A percentile compares a stretch with the other conserved stretches of the same genome.
These are phyloP conservation scores for Lepiota brunneoincarnata DNA, from an alignment of 768 basidiomycete species.

Conservation along the genomic window DNA sequence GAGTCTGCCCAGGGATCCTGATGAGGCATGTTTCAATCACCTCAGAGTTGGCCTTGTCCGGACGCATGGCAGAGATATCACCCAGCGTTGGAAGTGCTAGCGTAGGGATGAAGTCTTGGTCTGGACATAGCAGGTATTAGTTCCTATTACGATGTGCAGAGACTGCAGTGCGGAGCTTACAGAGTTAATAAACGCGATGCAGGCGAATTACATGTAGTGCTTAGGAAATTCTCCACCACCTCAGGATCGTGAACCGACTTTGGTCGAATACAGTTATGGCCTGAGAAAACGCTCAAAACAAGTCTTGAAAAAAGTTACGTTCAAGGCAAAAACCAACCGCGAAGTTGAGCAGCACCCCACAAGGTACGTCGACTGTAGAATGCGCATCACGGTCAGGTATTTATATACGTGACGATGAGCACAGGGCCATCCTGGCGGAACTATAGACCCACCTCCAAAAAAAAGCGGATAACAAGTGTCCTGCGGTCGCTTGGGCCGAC, in stretches of 20 bases:
- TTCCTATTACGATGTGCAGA: too few species aligned
- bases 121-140: too few species aligned
- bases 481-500: slow-evolving; percentile 61
- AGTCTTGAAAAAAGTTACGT: background rate
- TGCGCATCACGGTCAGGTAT: slow-evolving; percentile 79
- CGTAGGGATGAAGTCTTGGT: slow-evolving; percentile 91
- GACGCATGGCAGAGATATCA: slow-evolving; percentile 83
- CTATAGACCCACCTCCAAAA: slow-evolving; percentile 76
- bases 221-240: too few species aligned
- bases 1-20: slow-evolving; percentile 91
- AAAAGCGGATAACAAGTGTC: slow-evolving; percentile 74
- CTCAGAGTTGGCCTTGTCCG: slow-evolving; percentile 91
- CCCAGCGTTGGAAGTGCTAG: slow-evolving; percentile 99
- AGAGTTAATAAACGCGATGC: too few species aligned
- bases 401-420: slow-evolving; percentile 45
- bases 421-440: background rate
- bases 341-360: slow-evolving; percentile 79
- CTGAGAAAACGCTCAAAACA: slow-evolving; percentile 28
- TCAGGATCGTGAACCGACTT: too few species aligned
- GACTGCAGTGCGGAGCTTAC: too few species aligned
- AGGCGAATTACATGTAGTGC: too few species aligned
- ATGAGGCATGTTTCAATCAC: slow-evolving; percentile 98
- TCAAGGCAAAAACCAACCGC: slow-evolving; percentile 34
- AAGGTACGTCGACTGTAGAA: slow-evolving; percentile 90
- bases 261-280: slow-evolving; percentile 87